Percentiles rank a stretch among this genome's conserved stretches.
phyloP scores from a whole-genome alignment of 2,329 filamentous ascomycete genomes.

The Nemania diffusa region DNA sequence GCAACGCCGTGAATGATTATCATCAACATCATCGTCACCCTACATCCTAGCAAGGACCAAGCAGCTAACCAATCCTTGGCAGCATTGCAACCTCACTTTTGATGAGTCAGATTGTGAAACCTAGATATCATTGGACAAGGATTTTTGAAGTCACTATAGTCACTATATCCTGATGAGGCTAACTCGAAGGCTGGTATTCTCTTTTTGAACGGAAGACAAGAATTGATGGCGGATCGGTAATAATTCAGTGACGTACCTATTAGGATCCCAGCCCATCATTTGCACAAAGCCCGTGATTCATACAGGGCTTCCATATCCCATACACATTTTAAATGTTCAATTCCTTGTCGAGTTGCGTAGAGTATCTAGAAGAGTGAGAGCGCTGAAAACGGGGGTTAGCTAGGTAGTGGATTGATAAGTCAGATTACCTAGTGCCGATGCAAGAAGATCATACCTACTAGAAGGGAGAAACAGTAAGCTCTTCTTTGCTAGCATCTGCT shows the following conservation, averaged over 20 bases:
- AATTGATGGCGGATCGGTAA: constrained; percentile 5
- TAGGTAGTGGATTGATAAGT: constrained; percentile 1
- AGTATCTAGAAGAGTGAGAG: not conserved
- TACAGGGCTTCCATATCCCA: not conserved
- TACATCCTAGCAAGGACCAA: constrained; percentile 13
- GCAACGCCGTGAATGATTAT: constrained; percentile 14
- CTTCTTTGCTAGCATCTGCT: constrained; percentile 6
- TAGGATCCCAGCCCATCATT: constrained; percentile 1
- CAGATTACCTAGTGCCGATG: constrained; percentile 1
- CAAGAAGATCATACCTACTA: constrained; percentile 6
- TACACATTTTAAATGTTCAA: not conserved
- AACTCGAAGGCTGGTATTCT: constrained; percentile 6
- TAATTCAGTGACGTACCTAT: constrained; percentile 18
- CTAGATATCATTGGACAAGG: not conserved
- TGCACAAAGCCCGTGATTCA: not conserved
- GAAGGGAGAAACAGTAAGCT: constrained; percentile 29
- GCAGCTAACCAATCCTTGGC: constrained; percentile 7
- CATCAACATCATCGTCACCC: constrained; percentile 27
- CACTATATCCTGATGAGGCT: not conserved
- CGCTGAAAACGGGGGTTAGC: constrained; percentile 16
- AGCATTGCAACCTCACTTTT: constrained; percentile 11
- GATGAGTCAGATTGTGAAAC: constrained; percentile 17
- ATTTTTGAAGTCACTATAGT: not conserved
- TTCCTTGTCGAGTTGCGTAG: constrained; percentile 10
- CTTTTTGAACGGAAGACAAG: not conserved